phyloP scores from a whole-genome alignment of 805 yeast species.

The Pichia insulana region DNA sequence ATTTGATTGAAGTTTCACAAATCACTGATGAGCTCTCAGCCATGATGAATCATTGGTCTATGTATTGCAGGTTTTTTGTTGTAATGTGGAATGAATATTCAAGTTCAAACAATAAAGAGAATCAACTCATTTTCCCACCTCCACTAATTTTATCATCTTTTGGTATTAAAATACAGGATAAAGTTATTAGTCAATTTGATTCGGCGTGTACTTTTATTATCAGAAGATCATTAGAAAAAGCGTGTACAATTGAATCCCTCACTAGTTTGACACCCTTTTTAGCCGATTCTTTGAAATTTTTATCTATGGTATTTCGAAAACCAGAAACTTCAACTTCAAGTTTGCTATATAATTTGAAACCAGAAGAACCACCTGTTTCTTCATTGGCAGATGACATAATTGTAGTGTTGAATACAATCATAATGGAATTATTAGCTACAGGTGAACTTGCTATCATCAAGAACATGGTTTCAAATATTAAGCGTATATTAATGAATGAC shows the following conservation, averaged over 20 bases:
- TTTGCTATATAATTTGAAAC: slow-evolving; percentile 24
- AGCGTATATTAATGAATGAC: slow-evolving; percentile 54
- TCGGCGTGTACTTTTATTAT: slow-evolving; percentile 56
- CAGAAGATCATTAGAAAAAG: slow-evolving; percentile 71
- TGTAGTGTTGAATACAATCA: slow-evolving; percentile 58
- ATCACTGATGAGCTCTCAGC: slow-evolving; percentile 61
- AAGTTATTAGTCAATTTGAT: slow-evolving; percentile 57
- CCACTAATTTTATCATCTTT: slow-evolving; percentile 48
- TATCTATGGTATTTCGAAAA: slow-evolving; percentile 17
- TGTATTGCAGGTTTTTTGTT: slow-evolving; percentile 65
- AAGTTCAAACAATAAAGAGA: slow-evolving; percentile 7
- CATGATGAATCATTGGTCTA: slow-evolving; percentile 79
- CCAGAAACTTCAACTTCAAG: slow-evolving; percentile 12
- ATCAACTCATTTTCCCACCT: slow-evolving; percentile 33
- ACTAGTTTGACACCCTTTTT: slow-evolving; percentile 43
- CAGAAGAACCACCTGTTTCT: slow-evolving; percentile 60
- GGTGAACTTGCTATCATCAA: slow-evolving; percentile 55
- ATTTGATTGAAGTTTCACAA: slow-evolving; percentile 61
- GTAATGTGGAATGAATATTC: slow-evolving; percentile 53
- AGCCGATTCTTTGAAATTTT: slow-evolving; percentile 22
- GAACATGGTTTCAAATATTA: slow-evolving; percentile 45
- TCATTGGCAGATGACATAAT: slow-evolving; percentile 84
- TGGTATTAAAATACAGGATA: slow-evolving; percentile 42
- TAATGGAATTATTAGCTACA: slow-evolving; percentile 59
- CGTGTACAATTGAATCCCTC: slow-evolving; percentile 69